Evolutionary conservation across 441 rosid genomes (phyloP), one percentile per base, ranked within the genome.

Genomic region (Codiaeum variegatum): DNA sequence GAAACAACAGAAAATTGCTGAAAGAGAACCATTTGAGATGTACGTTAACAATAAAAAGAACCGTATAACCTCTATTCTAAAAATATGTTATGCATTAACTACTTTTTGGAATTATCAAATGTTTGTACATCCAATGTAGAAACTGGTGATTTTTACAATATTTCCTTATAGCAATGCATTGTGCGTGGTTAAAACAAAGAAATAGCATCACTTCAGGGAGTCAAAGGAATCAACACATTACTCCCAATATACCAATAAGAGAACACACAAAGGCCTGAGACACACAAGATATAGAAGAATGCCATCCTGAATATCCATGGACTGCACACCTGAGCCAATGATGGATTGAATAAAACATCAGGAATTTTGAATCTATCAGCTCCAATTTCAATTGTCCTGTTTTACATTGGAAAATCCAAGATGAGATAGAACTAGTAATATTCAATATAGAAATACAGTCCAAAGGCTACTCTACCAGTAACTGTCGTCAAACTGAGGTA

Each of bases 311-410:
- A 32, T 21, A 23, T 62, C 73, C 62, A 40, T 67, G 71, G 72
- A 71, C 56, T 63, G 71, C 82, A 71, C 47, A 93, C 99, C 96
- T 88, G 97, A 77, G 83, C 87, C 77, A 96, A 81, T 62, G 92
- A 72, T 56, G 99, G 98, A 81, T 92, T 92, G 85, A 96, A 93
- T 82, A 96, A 79, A 79, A 93, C 80, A 87, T 96, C 99, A 73
- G 99, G 99, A 79, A 85, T 88, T 87, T 96, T 93, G 82, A 96
- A 96, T 87, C 89, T 91, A 82, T 93, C 97, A 75, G 99, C 84
- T 66, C 99, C 99, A 79, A 96, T 93, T 85, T 96, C 99, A 63
- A 96, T 95, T 62, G 90, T 89, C 87, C 99, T 96, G 85, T 80
- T 54, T 74, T 59, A 58, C 67, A 70, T 47, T 44, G 26, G 31